Evolutionary conservation across 768 basidiomycete species (phyloP).

Genomic region (Rubroboletus satanas): DNA sequence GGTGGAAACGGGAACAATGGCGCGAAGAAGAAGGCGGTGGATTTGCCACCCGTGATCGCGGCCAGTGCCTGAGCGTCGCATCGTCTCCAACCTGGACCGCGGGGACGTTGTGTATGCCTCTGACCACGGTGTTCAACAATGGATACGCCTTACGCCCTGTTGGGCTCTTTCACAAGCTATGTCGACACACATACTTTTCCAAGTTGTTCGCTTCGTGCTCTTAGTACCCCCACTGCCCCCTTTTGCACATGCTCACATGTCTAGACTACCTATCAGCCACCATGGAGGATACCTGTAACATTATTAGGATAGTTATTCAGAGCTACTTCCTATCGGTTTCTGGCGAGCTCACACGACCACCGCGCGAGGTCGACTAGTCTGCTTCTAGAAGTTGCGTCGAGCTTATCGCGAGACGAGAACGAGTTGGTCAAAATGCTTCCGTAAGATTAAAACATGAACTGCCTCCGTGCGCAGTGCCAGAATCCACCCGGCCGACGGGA

Average conservation of each 20-base stretch:
- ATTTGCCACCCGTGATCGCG: constrained; percentile 34
- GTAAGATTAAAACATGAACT: background rate
- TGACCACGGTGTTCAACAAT: background rate
- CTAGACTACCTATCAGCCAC: constrained; percentile 14
- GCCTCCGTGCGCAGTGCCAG: background rate
- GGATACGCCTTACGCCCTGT: background rate
- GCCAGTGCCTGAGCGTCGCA: constrained; percentile 29
- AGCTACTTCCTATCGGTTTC: background rate
- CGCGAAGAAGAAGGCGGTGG: constrained; percentile 26
- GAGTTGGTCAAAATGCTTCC: background rate
- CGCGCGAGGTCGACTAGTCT: background rate
- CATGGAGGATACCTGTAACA: constrained; percentile 34
- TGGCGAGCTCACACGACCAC: background rate
- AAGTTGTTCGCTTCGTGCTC: background rate
- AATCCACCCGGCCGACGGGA: no score
- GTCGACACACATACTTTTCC: background rate
- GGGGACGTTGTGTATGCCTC: background rate
- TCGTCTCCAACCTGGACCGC: background rate
- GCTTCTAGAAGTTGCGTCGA: background rate
- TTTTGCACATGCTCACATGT: background rate
- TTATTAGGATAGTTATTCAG: constrained; percentile 29
- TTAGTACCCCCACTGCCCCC: background rate
- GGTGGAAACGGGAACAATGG: constrained; percentile 12
- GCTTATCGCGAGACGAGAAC: background rate
- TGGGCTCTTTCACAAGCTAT: constrained; percentile 3